Evolutionary conservation across 2,329 filamentous ascomycete genomes (phyloP).

Genomic region (Xylaria sp.): DNA sequence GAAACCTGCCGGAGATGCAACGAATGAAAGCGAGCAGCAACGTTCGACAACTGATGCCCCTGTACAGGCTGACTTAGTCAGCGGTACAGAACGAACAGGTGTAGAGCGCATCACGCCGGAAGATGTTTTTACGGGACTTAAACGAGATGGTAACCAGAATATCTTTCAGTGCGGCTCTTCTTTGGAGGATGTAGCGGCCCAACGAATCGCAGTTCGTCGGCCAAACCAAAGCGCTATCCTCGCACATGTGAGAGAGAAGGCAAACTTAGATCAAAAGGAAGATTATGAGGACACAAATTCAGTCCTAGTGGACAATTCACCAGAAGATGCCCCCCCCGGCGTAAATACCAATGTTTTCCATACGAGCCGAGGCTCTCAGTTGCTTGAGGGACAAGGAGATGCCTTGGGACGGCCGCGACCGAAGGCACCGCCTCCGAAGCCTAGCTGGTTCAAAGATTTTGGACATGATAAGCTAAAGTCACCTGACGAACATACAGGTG

Average conservation of each 20-base stretch:
- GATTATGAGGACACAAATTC: conserved; percentile 8
- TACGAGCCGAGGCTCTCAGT: conserved; percentile 51
- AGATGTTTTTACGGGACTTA: background rate
- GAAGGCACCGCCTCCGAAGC: conserved; percentile 30
- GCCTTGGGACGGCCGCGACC: conserved; percentile 27
- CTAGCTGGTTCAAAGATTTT: conserved; percentile 45
- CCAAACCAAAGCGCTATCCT: conserved; percentile 36
- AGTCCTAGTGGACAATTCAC: background rate
- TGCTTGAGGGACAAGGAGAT: conserved; percentile 45
- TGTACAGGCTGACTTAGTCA: background rate
- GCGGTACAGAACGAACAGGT: conserved; percentile 1
- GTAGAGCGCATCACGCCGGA: background rate
- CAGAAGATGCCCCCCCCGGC: conserved; percentile 46
- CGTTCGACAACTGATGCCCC: background rate
- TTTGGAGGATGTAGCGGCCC: conserved; percentile 15
- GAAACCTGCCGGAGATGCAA: background rate
- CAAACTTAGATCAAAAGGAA: background rate
- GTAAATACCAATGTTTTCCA: conserved; percentile 57
- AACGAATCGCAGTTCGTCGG: conserved; percentile 16
- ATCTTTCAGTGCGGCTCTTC: conserved; percentile 18
- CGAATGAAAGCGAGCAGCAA: conserved; percentile 10
- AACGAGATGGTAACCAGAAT: conserved; percentile 13
- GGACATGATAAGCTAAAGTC: conserved; percentile 36
- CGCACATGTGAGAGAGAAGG: conserved; percentile 26
- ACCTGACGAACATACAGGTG: conserved; percentile 12